Conservation (phyloP, 2,329 filamentous ascomycete genomes). For the Pseudogymnoascus sp. region DNA sequence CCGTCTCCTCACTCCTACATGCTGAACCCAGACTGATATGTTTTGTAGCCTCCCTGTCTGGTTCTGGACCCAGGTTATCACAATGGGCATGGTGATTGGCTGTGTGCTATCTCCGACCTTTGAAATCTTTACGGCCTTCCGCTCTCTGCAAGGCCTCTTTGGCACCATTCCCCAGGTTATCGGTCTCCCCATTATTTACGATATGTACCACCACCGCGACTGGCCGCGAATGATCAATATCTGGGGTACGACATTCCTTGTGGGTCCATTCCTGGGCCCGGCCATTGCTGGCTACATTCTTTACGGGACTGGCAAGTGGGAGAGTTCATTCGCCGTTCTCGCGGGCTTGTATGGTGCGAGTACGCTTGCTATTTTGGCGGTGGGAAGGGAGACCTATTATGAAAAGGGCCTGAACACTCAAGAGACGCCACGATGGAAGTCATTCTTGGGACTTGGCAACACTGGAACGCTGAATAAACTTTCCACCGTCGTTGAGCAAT, state of each 20-base stretch:
- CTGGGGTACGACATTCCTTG: conserved; percentile 32
- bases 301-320: conserved; percentile 26
- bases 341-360: conserved; percentile 31
- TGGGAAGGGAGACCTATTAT: conserved; percentile 32
- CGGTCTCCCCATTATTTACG: conserved; percentile 33
- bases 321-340: conserved; percentile 29
- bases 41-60: conserved; percentile 33
- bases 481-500: conserved; percentile 23
- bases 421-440: conserved; percentile 18
- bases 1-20: conserved; percentile 16
- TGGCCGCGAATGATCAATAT: conserved; percentile 34
- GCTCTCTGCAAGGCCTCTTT: conserved; percentile 32
- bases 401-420: conserved; percentile 7
- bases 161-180: conserved; percentile 34
- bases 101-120: conserved; percentile 33
- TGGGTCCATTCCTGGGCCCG: conserved; percentile 32
- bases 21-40: conserved; percentile 8
- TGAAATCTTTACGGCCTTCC: conserved; percentile 33
- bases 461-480: conserved; percentile 24
- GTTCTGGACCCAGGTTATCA: conserved; percentile 35
- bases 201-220: conserved; percentile 30
- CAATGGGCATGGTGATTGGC: conserved; percentile 34
- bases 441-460: conserved; percentile 29
- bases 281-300: conserved; percentile 33
- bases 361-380: conserved; percentile 28